A percentile compares a stretch with the other conserved stretches of the same genome.
These are phyloP conservation scores for Lactarius sanguifluus DNA, from an alignment of 768 basidiomycete species.

Conservation along the genomic window DNA sequence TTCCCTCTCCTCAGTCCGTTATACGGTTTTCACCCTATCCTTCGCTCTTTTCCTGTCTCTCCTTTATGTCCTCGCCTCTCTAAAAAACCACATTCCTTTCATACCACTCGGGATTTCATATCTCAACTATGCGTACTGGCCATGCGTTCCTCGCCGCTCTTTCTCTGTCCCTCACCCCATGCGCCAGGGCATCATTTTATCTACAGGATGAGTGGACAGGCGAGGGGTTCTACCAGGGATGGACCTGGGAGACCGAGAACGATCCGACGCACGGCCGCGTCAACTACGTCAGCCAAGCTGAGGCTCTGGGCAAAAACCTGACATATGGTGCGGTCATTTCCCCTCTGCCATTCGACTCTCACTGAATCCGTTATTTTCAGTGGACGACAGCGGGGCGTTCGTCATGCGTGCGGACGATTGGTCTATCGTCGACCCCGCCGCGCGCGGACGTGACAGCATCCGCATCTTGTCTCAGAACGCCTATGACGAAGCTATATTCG, in stretches of 20 bases:
- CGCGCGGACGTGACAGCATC: constrained; percentile 60
- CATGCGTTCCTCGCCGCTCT: constrained; percentile 29
- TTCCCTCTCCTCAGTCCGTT: neutral
- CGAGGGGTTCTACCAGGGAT: constrained; percentile 47
- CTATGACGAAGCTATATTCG: constrained; percentile 47
- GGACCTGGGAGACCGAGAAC: constrained; percentile 48
- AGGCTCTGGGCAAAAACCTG: constrained; percentile 45
- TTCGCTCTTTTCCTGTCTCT: constrained; percentile 33
- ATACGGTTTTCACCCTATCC: constrained; percentile 12
- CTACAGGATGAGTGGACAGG: constrained; percentile 35
- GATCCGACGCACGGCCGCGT: constrained; percentile 67
- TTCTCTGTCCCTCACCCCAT: constrained; percentile 9
- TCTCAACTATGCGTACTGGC: constrained; percentile 38
- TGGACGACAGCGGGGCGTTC: constrained; percentile 42
- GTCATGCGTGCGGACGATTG: constrained; percentile 56
- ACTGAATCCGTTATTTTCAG: constrained; percentile 30
- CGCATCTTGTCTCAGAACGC: constrained; percentile 49
- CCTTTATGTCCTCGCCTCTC: constrained; percentile 33
- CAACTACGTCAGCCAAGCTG: constrained; percentile 52
- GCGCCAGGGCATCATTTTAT: constrained; percentile 13
- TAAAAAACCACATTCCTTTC: constrained; percentile 30
- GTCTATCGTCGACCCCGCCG: constrained; percentile 38
- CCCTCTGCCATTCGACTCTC: neutral
- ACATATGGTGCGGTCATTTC: constrained; percentile 43
- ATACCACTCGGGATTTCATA: constrained; percentile 26